phyloP scores from a whole-genome alignment of 176 grass and related monocot species.

The Zizania latifolia region DNA sequence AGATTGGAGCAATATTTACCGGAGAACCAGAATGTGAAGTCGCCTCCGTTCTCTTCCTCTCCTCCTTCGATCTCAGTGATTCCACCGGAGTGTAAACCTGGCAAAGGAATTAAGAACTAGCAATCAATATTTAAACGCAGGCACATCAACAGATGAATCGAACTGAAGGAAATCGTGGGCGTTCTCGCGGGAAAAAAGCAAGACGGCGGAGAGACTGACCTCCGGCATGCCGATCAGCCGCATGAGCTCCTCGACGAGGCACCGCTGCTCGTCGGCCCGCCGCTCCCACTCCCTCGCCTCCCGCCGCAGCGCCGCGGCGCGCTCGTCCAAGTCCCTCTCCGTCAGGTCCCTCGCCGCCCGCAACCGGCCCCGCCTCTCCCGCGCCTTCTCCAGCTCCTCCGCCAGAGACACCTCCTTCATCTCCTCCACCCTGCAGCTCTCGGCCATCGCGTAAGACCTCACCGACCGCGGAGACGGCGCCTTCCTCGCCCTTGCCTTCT shows the following conservation, averaged over 20 bases:
- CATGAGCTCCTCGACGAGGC: conserved; percentile 35
- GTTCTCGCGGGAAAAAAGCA: neutral
- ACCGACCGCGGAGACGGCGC: neutral
- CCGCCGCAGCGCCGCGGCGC: neutral
- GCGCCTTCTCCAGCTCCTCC: conserved; percentile 47
- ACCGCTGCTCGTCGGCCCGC: conserved; percentile 14
- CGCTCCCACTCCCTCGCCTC: conserved; percentile 27
- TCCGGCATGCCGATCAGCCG: conserved; percentile 33
- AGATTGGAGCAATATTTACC: neutral
- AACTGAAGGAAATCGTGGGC: neutral
- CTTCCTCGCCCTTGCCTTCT: neutral
- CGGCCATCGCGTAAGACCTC: neutral
- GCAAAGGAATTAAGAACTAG: neutral
- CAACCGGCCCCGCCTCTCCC: conserved; percentile 23
- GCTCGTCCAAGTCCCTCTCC: neutral
- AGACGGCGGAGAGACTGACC: neutral
- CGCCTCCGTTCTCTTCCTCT: conserved; percentile 16
- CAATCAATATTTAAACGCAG: neutral
- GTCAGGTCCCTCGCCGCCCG: conserved; percentile 26
- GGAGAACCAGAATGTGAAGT: neutral
- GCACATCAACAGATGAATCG: neutral
- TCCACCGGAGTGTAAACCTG: conserved; percentile 35
- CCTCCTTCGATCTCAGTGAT: conserved; percentile 41
- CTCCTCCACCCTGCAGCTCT: too few relatives aligned
- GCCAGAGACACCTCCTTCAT: conserved; percentile 32